Percentiles rank a stretch among this genome's conserved stretches.
Conservation (phyloP, 2,329 filamentous ascomycete genomes). For the Nigrospora sphaerica region DNA sequence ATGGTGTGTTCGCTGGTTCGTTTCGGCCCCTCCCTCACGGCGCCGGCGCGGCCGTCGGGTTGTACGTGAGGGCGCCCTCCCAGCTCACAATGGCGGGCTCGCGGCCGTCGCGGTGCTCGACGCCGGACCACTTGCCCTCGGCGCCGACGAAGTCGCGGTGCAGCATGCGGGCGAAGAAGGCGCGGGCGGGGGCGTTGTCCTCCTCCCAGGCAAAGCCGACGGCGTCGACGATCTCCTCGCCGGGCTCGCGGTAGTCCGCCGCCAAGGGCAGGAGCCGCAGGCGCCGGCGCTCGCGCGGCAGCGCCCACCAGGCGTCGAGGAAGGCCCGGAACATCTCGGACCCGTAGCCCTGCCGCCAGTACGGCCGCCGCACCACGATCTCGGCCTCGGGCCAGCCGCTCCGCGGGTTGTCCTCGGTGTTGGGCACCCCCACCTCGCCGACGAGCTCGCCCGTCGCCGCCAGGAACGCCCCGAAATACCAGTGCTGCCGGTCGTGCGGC, state of each 20-base stretch:
- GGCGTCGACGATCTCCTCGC: neutral
- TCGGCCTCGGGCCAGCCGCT: conserved; percentile 7
- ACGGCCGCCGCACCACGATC: conserved; percentile 2
- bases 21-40: too few species aligned
- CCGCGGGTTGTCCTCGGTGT: neutral
- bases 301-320: conserved; percentile 5
- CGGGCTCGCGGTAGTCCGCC: neutral
- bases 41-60: neutral
- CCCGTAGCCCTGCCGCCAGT: conserved; percentile 9
- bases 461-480: conserved; percentile 16
- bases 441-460: conserved; percentile 17
- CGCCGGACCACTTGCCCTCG: neutral
- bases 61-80: neutral
- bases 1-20: too few species aligned
- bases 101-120: neutral
- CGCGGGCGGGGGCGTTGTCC: neutral
- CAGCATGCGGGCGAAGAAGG: neutral
- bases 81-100: neutral
- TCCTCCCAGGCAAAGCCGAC: conserved; percentile 1
- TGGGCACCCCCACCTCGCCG: conserved; percentile 18
- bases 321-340: conserved; percentile 3
- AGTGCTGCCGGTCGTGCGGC: conserved; percentile 7
- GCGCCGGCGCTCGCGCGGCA: conserved; percentile 4
- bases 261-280: conserved; percentile 1
- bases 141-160: neutral